Conservation (phyloP, 192 early-diverging fungal species). For the Backusella australiensis region DNA sequence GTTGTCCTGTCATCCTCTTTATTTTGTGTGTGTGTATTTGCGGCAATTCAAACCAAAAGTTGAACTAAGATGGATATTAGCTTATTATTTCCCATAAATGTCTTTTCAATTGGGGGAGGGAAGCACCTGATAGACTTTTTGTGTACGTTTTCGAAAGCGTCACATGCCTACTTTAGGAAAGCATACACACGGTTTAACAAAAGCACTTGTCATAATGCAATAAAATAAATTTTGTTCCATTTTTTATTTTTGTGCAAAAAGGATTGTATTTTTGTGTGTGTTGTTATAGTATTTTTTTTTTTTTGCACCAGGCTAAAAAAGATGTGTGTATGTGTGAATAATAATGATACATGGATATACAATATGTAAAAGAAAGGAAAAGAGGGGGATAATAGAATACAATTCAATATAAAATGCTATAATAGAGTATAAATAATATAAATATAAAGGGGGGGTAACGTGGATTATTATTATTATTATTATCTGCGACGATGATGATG, state of each 20-base stretch:
- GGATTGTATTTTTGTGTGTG: not conserved
- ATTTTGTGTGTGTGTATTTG: not conserved
- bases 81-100: not conserved
- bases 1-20: not conserved
- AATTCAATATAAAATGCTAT: conserved; percentile 7
- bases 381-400: not conserved
- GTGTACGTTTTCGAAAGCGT: not conserved
- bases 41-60: not conserved
- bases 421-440: not conserved
- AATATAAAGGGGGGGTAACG: not conserved
- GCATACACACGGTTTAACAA: not conserved
- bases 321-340: not conserved
- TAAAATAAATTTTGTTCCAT: not conserved
- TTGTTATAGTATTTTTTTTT: not conserved
- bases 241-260: not conserved
- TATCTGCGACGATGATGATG: not conserved
- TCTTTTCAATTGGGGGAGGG: not conserved
- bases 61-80: not conserved
- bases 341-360: not conserved
- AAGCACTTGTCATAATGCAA: not conserved
- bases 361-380: not conserved
- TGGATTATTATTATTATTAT: not conserved
- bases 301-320: not conserved
- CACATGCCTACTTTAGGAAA: conserved; percentile 13
- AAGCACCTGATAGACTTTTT: not conserved